Base-by-base conservation (phyloP, 495 filamentous ascomycete genomes). In the Penicillium lagena region DNA sequence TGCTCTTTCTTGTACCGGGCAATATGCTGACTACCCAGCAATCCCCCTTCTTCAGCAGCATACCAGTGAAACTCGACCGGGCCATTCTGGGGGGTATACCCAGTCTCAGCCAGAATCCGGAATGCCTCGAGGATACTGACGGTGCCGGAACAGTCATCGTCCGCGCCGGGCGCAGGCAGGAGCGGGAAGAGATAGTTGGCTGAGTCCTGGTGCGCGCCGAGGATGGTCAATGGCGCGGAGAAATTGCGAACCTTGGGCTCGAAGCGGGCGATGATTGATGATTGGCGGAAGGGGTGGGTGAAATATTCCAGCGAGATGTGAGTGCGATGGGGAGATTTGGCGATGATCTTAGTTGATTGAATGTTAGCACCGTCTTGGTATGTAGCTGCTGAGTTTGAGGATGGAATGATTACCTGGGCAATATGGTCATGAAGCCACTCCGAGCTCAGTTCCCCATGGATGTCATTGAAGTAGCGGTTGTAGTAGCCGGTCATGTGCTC, bases 11-110 rank as follows among this genome's bases (percentile, higher is more conserved):
- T 50, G 32, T 50, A 50, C 1, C 42, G 31, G 5, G 47, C 47
- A 45, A 50, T 32, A 14, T 9, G 40, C 30, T 52, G 44, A n/a
- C 40, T 44, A 12, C 45, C 50, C 15, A 52, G 17, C 35, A 52
- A 40, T 11, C 50, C 43, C 22, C 45, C 40, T 30, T 52, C 50
- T 29, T 47, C 43, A 17, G 50, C 50, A 9, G 50, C 50, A 40
- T 50, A 45, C 47, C 47, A 50, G 41, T 50, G 47, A 37, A 50
- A 50, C 41, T 50, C 47, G 10, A 50, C 47, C 17, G 47, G 47
- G 2, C 47, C 47, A 31, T 50, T 22, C 37, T 28, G 10, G 14
- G 47, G 47, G 3, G 32, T 37, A 38, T 37, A 50, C 12, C 47
- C 47, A 1, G 40, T 43, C 42, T 45, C 47, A 9, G 47, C 47